phyloP scores from a whole-genome alignment of 202 grass and related monocot genomes.

The Eragrostis tef region DNA sequence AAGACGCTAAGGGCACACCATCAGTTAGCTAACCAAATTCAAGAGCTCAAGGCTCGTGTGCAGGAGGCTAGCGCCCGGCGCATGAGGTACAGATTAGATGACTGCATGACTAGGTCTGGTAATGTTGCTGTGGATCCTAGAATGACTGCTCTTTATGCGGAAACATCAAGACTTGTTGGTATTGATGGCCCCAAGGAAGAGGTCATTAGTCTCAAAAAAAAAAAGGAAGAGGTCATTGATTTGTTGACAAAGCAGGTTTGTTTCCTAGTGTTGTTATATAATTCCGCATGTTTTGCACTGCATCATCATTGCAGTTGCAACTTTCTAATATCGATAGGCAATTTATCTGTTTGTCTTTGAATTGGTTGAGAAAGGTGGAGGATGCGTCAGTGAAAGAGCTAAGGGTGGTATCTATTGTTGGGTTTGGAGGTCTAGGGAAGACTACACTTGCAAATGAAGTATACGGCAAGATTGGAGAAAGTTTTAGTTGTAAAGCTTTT shows the following conservation, averaged over 20 bases:
- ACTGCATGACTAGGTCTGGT: not conserved
- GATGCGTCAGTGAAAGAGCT: no score
- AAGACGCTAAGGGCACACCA: not conserved
- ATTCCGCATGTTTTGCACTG: not conserved
- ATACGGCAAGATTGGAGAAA: no score
- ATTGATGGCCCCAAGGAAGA: conserved; percentile 14
- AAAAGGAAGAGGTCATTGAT: no score
- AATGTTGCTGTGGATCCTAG: not conserved
- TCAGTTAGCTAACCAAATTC: not conserved
- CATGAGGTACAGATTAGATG: not conserved
- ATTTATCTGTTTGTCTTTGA: not conserved
- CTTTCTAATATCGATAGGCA: no score
- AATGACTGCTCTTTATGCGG: not conserved
- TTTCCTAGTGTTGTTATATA: no score
- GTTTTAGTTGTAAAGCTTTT: no score
- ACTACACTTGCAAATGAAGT: no score
- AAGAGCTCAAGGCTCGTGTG: conserved; percentile 10
- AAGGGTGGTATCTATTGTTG: no score
- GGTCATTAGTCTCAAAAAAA: no score
- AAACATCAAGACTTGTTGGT: not conserved
- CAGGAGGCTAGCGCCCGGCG: not conserved
- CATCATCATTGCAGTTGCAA: no score
- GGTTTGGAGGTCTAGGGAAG: no score
- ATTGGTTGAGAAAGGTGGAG: no score
- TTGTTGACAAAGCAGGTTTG: not conserved